phyloP scores from a whole-genome alignment of 2,329 filamentous ascomycete genomes.

The Fusarium irregulare region DNA sequence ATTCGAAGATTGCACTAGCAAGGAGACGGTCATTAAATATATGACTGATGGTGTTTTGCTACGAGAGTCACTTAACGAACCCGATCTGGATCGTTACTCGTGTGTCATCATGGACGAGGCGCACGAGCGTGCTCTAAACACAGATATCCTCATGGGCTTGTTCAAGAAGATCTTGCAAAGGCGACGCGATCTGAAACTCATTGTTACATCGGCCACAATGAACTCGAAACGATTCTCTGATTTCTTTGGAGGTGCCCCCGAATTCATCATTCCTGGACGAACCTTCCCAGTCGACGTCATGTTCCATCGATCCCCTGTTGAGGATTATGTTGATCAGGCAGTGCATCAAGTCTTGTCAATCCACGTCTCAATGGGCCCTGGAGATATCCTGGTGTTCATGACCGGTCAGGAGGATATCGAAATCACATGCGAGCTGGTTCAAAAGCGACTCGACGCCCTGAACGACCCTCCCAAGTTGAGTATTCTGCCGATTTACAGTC shows the following conservation, averaged over 20 bases:
- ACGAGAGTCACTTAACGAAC: conserved; percentile 91
- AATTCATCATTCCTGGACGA: conserved; percentile 94
- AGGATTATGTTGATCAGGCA: conserved; percentile 97
- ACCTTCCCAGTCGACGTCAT: conserved; percentile 98
- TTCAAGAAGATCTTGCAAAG: conserved; percentile 97
- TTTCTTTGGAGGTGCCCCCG: conserved; percentile 95
- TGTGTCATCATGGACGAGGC: conserved; percentile 99
- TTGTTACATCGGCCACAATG: conserved; percentile 98
- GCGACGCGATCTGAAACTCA: conserved; percentile 90
- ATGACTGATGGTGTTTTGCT: conserved; percentile 98
- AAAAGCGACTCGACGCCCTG: conserved; percentile 85
- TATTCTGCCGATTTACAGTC: conserved; percentile 97
- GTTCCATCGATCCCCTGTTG: conserved; percentile 92
- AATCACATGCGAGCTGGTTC: conserved; percentile 91
- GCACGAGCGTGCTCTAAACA: conserved; percentile 95
- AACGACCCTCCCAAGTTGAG: conserved; percentile 96
- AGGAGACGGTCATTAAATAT: conserved; percentile 96
- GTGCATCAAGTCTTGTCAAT: conserved; percentile 97
- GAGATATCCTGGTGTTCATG: conserved; percentile 99
- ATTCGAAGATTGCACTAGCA: conserved; percentile 97
- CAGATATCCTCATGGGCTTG: conserved; percentile 95
- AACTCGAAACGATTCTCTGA: conserved; percentile 95
- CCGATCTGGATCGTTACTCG: conserved; percentile 93
- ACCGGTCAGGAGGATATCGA: conserved; percentile 99
- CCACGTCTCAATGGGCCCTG: conserved; percentile 91